These are phyloP conservation scores for Plantago rigida DNA, from an alignment of 305 asterid genomes.

Conservation along the genomic window DNA sequence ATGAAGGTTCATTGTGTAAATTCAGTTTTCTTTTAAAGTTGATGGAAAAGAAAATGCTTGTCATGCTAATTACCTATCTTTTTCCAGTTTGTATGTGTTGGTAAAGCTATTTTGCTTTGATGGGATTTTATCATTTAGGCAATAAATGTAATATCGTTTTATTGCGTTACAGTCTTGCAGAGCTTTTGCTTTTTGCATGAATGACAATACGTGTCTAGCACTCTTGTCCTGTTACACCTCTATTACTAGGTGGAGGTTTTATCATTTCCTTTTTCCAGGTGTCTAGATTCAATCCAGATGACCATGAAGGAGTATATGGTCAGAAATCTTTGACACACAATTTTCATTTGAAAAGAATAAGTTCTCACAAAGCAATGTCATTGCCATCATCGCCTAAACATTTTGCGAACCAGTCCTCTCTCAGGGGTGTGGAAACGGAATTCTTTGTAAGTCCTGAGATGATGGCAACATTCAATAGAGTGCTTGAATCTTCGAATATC, in stretches of 20 bases:
- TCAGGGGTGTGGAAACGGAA: constrained; percentile 38
- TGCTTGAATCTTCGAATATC: constrained; percentile 67
- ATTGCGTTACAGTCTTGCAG: constrained; percentile 1
- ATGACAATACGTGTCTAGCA: constrained; percentile 26
- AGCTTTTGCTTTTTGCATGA: constrained; percentile 28
- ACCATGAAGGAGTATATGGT: constrained; percentile 39
- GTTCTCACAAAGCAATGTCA: constrained; percentile 58
- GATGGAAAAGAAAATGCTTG: neutral
- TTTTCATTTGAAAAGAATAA: constrained; percentile 42
- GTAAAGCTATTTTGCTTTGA: constrained; percentile 17
- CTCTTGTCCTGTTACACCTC: constrained; percentile 19
- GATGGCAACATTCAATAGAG: constrained; percentile 53
- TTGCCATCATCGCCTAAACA: constrained; percentile 74
- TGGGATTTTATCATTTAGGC: neutral
- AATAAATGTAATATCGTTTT: constrained; percentile 9
- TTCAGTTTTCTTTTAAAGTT: neutral
- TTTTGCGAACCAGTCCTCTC: constrained; percentile 40
- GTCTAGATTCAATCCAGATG: constrained; percentile 51
- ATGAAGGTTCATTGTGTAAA: neutral
- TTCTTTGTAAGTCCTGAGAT: constrained; percentile 41
- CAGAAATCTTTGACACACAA: constrained; percentile 41
- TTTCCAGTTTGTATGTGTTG: neutral
- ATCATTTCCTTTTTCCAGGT: constrained; percentile 39
- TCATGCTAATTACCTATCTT: neutral
- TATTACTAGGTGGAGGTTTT: constrained; percentile 17